These are phyloP conservation scores for Neoboletus brunneissimus DNA, from an alignment of 768 basidiomycete genomes.

Conservation along the genomic window DNA sequence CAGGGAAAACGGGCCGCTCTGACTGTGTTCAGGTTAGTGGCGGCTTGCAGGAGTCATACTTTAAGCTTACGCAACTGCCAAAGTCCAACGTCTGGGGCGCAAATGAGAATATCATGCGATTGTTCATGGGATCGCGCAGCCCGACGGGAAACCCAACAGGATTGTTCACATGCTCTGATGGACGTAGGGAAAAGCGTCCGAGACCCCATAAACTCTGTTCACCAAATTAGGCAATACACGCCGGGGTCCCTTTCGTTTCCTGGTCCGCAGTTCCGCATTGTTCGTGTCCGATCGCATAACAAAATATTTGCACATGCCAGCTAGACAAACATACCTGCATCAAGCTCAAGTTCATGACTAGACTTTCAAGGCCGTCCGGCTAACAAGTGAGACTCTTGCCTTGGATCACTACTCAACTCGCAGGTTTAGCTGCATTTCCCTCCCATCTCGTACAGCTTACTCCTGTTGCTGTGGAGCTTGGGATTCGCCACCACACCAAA, in stretches of 20 bases:
- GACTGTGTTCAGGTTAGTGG: neutral
- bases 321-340: slow-evolving; percentile 14
- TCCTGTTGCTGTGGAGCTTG: neutral
- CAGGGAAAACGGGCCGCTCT: neutral
- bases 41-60: too few relatives aligned
- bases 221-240: neutral
- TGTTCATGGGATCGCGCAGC: neutral
- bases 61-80: too few relatives aligned
- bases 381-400: slow-evolving; percentile 1
- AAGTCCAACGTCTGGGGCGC: neutral
- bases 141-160: too few relatives aligned
- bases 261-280: neutral
- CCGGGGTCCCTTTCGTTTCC: slow-evolving; percentile 18
- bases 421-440: neutral
- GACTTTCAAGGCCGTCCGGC: neutral
- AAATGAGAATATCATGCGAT: too few relatives aligned
- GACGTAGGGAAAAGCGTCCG: too few relatives aligned
- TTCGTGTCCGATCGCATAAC: neutral
- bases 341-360: slow-evolving; percentile 1
- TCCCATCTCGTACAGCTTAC: neutral
- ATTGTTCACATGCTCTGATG: too few relatives aligned
- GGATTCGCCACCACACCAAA: slow-evolving; percentile 15
- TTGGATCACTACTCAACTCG: neutral
- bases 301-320: slow-evolving; percentile 16
- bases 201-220: slow-evolving; percentile 24